Conservation (phyloP, 2,329 filamentous ascomycete species). For the Neocucurbitaria cava region DNA sequence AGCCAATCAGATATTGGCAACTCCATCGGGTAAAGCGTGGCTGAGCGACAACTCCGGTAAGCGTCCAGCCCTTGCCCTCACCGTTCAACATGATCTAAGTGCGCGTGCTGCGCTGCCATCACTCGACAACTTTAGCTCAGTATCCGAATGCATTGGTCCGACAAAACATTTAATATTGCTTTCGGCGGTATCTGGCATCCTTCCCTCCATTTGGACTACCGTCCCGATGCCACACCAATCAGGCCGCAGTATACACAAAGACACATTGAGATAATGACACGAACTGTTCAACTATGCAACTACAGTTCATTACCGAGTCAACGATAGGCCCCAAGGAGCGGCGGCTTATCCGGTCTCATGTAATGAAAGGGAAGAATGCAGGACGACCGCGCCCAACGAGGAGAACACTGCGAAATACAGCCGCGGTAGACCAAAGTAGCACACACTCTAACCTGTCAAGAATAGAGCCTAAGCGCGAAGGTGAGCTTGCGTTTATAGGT, state of each 20-base stretch:
- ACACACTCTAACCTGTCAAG: background rate
- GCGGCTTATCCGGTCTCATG: slow-evolving; percentile 14
- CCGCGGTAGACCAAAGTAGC: background rate
- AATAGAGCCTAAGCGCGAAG: background rate
- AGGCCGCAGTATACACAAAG: too few relatives aligned
- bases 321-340: slow-evolving; percentile 10
- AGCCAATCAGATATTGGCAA: slow-evolving; percentile 16
- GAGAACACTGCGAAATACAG: background rate
- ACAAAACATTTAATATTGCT: too few relatives aligned
- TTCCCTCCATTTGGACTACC: too few relatives aligned
- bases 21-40: slow-evolving; percentile 6
- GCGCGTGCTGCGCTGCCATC: too few relatives aligned
- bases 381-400: slow-evolving; percentile 5
- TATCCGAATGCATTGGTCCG: background rate
- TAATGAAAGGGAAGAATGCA: slow-evolving; percentile 14
- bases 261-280: too few relatives aligned
- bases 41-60: too few relatives aligned
- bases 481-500: background rate
- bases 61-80: too few relatives aligned
- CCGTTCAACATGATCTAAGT: too few relatives aligned
- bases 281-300: too few relatives aligned
- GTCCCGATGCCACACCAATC: too few relatives aligned
- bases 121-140: too few relatives aligned
- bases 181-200: too few relatives aligned
- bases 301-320: slow-evolving; percentile 13